phyloP scores from a whole-genome alignment of 768 basidiomycete genomes.

The Gymnopilus junonius region DNA sequence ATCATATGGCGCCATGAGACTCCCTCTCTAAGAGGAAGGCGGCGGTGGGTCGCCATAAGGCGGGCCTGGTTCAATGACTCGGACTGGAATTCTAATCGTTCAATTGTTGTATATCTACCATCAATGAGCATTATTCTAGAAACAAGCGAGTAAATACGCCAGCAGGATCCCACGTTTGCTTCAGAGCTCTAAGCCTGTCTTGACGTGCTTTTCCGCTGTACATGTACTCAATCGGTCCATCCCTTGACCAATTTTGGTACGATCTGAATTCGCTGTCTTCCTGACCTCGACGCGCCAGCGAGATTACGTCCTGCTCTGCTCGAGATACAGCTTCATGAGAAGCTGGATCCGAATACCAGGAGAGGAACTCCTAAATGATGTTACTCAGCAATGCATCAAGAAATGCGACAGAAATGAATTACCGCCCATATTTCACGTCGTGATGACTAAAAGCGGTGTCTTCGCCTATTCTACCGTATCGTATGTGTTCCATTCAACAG shows the following conservation, averaged over 20 bases:
- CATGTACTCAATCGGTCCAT: constrained; percentile 4
- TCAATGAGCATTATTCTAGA: not conserved
- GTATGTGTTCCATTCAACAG: constrained; percentile 1
- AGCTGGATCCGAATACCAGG: constrained; percentile 7
- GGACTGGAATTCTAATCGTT: too few relatives aligned
- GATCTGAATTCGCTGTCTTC: not conserved
- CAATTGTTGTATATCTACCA: too few relatives aligned
- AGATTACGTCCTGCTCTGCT: constrained; percentile 4
- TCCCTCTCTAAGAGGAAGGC: too few relatives aligned
- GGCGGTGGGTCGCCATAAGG: too few relatives aligned
- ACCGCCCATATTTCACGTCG: constrained; percentile 11
- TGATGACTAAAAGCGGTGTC: constrained; percentile 10
- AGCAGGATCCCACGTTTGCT: constrained; percentile 11
- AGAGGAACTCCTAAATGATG: constrained; percentile 7
- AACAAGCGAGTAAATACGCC: constrained; percentile 10
- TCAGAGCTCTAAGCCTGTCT: constrained; percentile 4
- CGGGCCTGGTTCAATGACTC: too few relatives aligned
- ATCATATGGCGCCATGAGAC: too few relatives aligned
- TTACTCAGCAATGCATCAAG: not conserved
- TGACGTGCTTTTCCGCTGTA: not conserved
- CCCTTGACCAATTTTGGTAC: constrained; percentile 14
- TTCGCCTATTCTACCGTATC: not conserved
- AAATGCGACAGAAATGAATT: not conserved
- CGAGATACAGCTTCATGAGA: not conserved
- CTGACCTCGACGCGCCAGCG: constrained; percentile 1